Evolutionary conservation across 1,284 basidiomycete genomes (phyloP).

Genomic region (Cryptococcus depauperatus): DNA sequence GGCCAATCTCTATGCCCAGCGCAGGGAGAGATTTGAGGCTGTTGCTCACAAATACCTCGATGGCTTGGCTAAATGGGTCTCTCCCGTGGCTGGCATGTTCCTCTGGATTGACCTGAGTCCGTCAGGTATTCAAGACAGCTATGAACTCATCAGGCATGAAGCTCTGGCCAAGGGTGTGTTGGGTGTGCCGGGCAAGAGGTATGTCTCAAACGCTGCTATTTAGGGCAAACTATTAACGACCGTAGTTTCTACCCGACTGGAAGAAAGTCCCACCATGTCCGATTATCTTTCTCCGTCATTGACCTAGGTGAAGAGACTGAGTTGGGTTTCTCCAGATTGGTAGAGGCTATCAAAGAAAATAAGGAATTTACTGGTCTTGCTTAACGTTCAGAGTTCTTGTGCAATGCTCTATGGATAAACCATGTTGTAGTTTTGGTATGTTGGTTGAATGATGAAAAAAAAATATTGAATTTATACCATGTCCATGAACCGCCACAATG

Average conservation of each 20-base stretch:
- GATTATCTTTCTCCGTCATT: constrained; percentile 71
- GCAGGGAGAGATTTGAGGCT: constrained; percentile 68
- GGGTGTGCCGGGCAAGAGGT: constrained; percentile 65
- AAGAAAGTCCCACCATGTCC: constrained; percentile 60
- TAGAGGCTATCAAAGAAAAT: constrained; percentile 53
- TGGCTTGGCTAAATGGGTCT: constrained; percentile 71
- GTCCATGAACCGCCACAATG: no score
- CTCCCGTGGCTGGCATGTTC: constrained; percentile 85
- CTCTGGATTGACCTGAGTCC: constrained; percentile 58
- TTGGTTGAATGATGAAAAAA: background rate
- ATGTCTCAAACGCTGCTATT: constrained; percentile 8
- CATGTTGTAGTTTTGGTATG: background rate
- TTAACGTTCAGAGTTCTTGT: no score
- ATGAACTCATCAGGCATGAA: constrained; percentile 64
- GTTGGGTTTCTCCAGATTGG: constrained; percentile 63
- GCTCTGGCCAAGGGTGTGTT: constrained; percentile 76
- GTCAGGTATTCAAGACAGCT: constrained; percentile 54
- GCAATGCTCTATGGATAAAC: background rate
- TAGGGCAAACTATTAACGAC: constrained; percentile 3
- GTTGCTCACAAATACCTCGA: constrained; percentile 65
- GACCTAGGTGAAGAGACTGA: constrained; percentile 59
- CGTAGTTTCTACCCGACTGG: constrained; percentile 61
- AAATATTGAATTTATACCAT: no score
- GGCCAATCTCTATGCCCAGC: constrained; percentile 67
- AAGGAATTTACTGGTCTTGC: constrained; percentile 13